A percentile compares a stretch with the other conserved stretches of the same genome.
Conservation (phyloP, 2,329 filamentous ascomycete species). For the Pseudohalonectria lignicola region DNA sequence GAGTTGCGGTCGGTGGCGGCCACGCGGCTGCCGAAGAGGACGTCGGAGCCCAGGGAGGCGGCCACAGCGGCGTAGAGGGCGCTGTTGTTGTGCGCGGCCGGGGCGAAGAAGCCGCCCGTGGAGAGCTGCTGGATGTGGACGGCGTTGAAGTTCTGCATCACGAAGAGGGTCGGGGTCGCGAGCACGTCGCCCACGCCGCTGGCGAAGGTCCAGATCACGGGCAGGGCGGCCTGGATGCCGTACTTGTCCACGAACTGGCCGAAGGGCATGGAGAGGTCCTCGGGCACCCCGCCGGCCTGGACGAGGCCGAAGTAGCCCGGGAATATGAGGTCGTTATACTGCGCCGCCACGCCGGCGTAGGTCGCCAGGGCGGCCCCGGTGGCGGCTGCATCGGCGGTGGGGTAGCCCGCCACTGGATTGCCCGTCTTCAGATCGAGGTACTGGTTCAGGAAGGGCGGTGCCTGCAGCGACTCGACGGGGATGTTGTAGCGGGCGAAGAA, state of each 20-base stretch:
- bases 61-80: conserved; percentile 21
- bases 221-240: conserved; percentile 24
- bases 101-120: neutral
- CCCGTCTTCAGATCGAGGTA: conserved; percentile 24
- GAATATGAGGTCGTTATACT: conserved; percentile 16
- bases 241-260: conserved; percentile 34
- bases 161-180: conserved; percentile 25
- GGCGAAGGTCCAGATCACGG: conserved; percentile 20
- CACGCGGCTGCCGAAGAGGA: conserved; percentile 20
- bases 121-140: conserved; percentile 2
- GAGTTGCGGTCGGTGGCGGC: conserved; percentile 13
- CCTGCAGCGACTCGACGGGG: conserved; percentile 5
- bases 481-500: conserved; percentile 31
- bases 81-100: conserved; percentile 15
- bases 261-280: conserved; percentile 32
- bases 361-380: conserved; percentile 7
- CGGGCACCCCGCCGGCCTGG: conserved; percentile 24
- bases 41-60: conserved; percentile 16
- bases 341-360: conserved; percentile 8
- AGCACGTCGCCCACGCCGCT: conserved; percentile 31
- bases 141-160: conserved; percentile 25
- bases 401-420: conserved; percentile 9
- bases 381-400: conserved; percentile 7
- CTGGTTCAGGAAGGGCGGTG: conserved; percentile 7
- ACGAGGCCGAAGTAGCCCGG: conserved; percentile 22